phyloP scores from a whole-genome alignment of 441 rosid species.

The Erysimum pusillum region DNA sequence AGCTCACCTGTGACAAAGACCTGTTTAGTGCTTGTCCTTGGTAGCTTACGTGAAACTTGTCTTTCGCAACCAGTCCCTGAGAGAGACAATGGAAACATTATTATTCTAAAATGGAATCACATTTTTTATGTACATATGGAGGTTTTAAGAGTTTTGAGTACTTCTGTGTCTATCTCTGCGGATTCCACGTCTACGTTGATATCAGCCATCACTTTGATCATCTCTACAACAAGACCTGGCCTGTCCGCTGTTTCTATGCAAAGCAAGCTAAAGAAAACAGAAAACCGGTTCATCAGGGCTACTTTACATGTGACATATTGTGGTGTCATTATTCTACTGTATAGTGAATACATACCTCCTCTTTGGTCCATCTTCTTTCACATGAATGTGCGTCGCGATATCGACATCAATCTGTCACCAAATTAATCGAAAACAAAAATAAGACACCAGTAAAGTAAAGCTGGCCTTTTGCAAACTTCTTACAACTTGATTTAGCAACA shows the following conservation, averaged over 20 bases:
- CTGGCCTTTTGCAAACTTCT: background rate
- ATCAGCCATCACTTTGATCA: conserved; percentile 70
- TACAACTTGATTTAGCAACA: too few relatives aligned
- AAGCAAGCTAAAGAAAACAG: conserved; percentile 60
- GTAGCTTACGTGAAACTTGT: conserved; percentile 80
- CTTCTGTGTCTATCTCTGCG: conserved; percentile 79
- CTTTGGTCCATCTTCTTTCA: conserved; percentile 86
- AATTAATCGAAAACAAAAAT: conserved; percentile 21
- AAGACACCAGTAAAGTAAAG: conserved; percentile 16
- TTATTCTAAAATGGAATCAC: conserved; percentile 13
- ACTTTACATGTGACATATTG: background rate
- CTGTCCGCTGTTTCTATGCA: conserved; percentile 78
- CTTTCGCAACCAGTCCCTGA: conserved; percentile 81
- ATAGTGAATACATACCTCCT: conserved; percentile 64
- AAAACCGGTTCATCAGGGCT: background rate
- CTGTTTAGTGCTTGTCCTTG: conserved; percentile 75
- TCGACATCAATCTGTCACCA: conserved; percentile 86
- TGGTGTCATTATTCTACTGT: conserved; percentile 29
- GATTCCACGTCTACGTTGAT: conserved; percentile 75
- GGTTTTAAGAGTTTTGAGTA: conserved; percentile 33
- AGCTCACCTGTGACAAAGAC: conserved; percentile 79
- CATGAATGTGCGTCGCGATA: conserved; percentile 74
- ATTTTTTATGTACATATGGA: background rate
- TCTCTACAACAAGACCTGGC: conserved; percentile 74
- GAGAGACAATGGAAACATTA: conserved; percentile 5